These are phyloP conservation scores for Pyricularia pennisetigena DNA, from an alignment of 2,329 filamentous ascomycete genomes.

Conservation along the genomic window DNA sequence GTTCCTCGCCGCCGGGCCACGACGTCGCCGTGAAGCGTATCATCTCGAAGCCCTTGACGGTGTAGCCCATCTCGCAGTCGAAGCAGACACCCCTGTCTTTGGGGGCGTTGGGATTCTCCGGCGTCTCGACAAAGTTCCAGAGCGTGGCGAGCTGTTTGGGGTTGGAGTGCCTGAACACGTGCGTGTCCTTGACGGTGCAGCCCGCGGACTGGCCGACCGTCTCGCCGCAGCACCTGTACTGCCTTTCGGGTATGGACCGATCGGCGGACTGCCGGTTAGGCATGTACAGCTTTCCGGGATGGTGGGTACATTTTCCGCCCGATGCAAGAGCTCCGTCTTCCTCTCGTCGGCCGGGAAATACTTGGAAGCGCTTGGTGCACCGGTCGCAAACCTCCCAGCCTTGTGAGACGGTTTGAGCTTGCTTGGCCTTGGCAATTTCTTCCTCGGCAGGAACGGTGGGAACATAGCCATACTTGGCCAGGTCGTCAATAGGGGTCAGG, in stretches of 20 bases:
- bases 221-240: constrained; percentile 73
- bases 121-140: constrained; percentile 73
- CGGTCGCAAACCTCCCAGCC: constrained; percentile 87
- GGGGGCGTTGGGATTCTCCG: constrained; percentile 43
- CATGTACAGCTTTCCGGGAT: constrained; percentile 62
- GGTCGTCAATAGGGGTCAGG: constrained; percentile 49
- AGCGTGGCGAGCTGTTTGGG: constrained; percentile 66
- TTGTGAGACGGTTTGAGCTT: constrained; percentile 54
- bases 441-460: constrained; percentile 52
- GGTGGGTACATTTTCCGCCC: constrained; percentile 70
- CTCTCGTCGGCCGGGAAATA: constrained; percentile 75
- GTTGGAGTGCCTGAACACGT: constrained; percentile 82
- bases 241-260: constrained; percentile 45
- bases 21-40: constrained; percentile 80
- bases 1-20: constrained; percentile 67
- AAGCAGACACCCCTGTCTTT: constrained; percentile 63
- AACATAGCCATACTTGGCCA: constrained; percentile 70
- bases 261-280: constrained; percentile 42
- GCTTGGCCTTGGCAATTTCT: constrained; percentile 56
- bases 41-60: constrained; percentile 76
- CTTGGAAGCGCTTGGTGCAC: constrained; percentile 77
- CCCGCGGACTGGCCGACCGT: constrained; percentile 62
- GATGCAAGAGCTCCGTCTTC: constrained; percentile 67
- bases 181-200: constrained; percentile 60
- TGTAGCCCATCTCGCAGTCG: constrained; percentile 98